phyloP scores from a whole-genome alignment of 768 basidiomycete genomes.

The Leccinum barrowsii region DNA sequence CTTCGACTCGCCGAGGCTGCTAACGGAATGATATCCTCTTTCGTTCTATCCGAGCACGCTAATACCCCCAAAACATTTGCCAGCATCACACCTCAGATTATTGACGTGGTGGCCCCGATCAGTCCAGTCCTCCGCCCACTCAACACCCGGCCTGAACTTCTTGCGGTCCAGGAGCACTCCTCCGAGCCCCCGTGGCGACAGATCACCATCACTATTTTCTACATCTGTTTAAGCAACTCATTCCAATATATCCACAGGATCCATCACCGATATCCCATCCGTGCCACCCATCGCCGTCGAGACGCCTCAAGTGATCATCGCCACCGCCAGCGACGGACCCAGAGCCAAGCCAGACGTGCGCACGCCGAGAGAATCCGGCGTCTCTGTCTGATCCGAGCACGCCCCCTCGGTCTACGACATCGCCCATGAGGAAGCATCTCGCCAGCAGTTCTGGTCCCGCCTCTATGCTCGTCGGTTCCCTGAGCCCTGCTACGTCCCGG shows the following conservation, averaged over 20 bases:
- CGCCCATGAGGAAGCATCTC: too few relatives aligned
- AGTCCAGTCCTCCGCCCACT: slow-evolving; percentile 35
- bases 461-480: too few relatives aligned
- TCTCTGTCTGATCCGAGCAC: too few relatives aligned
- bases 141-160: slow-evolving; percentile 47
- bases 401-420: too few relatives aligned
- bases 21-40: slow-evolving; percentile 49
- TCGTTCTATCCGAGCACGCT: slow-evolving; percentile 33
- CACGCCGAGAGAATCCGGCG: background rate
- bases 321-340: background rate
- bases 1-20: slow-evolving; percentile 50
- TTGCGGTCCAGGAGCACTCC: slow-evolving; percentile 48
- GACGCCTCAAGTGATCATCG: background rate
- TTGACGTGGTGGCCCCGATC: slow-evolving; percentile 11
- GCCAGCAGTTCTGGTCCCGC: too few relatives aligned
- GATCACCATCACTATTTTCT: slow-evolving; percentile 3
- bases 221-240: slow-evolving; percentile 3
- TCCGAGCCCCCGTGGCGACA: slow-evolving; percentile 34
- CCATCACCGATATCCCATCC: background rate
- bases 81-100: slow-evolving; percentile 1
- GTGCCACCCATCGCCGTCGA: background rate
- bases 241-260: background rate
- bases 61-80: slow-evolving; percentile 27
- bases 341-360: slow-evolving; percentile 1
- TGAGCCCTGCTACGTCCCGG: too few relatives aligned